phyloP scores from a whole-genome alignment of 2,329 filamentous ascomycete genomes.

The Dothideomycetidae sp. region DNA sequence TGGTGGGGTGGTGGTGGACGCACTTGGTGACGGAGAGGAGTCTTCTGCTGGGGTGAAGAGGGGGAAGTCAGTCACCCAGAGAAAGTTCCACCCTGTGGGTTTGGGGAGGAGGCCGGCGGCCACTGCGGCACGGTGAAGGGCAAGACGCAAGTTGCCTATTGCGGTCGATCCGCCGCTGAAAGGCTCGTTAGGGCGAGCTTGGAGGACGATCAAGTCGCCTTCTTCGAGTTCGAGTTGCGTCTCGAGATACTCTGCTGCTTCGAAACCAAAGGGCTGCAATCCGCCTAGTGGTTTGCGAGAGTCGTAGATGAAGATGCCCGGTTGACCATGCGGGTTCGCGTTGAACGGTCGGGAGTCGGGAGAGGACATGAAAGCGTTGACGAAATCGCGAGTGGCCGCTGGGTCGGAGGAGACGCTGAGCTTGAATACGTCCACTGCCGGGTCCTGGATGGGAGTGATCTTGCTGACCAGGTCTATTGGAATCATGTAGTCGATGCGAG shows the following conservation, averaged over 20 bases:
- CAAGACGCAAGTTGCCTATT: conserved; percentile 57
- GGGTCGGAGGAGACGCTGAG: conserved; percentile 44
- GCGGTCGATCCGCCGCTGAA: conserved; percentile 58
- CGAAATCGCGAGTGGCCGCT: conserved; percentile 44
- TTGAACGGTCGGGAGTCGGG: conserved; percentile 43
- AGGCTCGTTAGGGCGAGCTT: conserved; percentile 54
- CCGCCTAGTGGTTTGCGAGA: conserved; percentile 59
- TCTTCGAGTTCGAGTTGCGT: conserved; percentile 42
- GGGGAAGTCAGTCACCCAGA: conserved; percentile 84
- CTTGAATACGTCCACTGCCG: conserved; percentile 61
- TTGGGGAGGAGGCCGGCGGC: conserved; percentile 42
- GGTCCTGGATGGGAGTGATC: conserved; percentile 54
- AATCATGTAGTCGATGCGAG: conserved; percentile 48
- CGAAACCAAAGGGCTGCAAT: conserved; percentile 62
- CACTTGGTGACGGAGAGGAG: conserved; percentile 63
- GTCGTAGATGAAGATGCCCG: conserved; percentile 66
- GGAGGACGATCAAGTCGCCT: conserved; percentile 68
- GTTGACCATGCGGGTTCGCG: conserved; percentile 60
- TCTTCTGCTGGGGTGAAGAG: conserved; percentile 65
- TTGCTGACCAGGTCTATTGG: conserved; percentile 54
- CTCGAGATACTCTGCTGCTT: conserved; percentile 47
- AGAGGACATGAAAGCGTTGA: conserved; percentile 57
- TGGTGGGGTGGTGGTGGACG: conserved; percentile 44
- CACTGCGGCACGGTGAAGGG: conserved; percentile 55
- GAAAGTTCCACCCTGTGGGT: conserved; percentile 46